Evolutionary conservation across 2,329 filamentous ascomycete species (phyloP).

Genomic region (Xylariaceae sp.): DNA sequence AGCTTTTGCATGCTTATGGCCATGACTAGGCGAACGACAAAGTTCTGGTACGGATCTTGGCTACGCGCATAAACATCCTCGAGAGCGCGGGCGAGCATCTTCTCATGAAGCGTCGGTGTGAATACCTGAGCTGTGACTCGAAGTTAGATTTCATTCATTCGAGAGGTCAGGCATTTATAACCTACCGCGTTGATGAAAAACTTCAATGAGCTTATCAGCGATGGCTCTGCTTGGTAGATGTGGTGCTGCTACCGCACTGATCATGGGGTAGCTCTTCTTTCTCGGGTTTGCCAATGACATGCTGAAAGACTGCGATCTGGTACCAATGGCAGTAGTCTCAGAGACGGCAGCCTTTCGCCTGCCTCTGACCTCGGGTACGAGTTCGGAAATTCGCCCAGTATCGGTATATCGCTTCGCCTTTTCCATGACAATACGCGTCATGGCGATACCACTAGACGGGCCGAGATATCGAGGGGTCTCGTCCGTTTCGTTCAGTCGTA

Average conservation of each 20-base stretch:
- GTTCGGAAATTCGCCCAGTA: conserved; percentile 87
- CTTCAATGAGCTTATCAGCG: conserved; percentile 79
- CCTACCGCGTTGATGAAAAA: conserved; percentile 83
- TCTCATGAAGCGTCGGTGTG: conserved; percentile 86
- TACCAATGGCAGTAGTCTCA: conserved; percentile 36
- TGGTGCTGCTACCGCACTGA: conserved; percentile 82
- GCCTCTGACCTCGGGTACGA: conserved; percentile 77
- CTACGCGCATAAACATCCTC: conserved; percentile 81
- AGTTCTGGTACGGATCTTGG: conserved; percentile 82
- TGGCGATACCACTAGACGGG: conserved; percentile 92
- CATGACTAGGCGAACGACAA: conserved; percentile 87
- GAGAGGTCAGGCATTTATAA: conserved; percentile 22
- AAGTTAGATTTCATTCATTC: conserved; percentile 31
- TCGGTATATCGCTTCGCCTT: conserved; percentile 93
- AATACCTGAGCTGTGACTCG: conserved; percentile 76
- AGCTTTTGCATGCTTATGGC: conserved; percentile 95
- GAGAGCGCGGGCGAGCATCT: conserved; percentile 75
- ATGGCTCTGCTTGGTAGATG: conserved; percentile 76
- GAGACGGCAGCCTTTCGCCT: conserved; percentile 55
- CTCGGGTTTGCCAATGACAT: conserved; percentile 57
- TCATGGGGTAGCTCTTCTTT: conserved; percentile 90
- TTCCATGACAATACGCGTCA: conserved; percentile 94
- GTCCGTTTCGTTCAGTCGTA: conserved; percentile 83
- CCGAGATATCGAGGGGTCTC: conserved; percentile 89
- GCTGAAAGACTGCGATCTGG: conserved; percentile 70